phyloP scores from a whole-genome alignment of 106 monocot genomes.

The Iris macrosiphon region DNA sequence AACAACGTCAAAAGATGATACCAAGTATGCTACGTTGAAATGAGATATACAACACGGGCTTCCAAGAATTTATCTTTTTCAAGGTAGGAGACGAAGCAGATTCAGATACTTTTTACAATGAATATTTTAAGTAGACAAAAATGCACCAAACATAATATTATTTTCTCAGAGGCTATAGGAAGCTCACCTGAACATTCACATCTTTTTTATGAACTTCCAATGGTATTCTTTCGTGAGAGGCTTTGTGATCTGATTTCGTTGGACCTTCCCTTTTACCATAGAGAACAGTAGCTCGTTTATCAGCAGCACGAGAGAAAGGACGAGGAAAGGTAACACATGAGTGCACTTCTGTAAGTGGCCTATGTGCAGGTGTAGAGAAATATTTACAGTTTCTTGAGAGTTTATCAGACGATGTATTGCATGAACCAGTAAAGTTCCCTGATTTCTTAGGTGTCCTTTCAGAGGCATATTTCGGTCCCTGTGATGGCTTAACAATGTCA shows the following conservation, averaged over 20 bases:
- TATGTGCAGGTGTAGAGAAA: constrained; percentile 13
- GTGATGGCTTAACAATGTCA: constrained; percentile 5
- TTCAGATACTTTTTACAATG: not conserved
- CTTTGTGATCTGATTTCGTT: constrained; percentile 11
- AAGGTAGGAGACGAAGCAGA: not conserved
- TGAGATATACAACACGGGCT: not conserved
- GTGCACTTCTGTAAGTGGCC: constrained; percentile 14
- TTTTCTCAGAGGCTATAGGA: not conserved
- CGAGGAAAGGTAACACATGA: constrained; percentile 28
- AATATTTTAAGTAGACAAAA: too few relatives aligned
- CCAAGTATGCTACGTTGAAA: too few relatives aligned
- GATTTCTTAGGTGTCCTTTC: constrained; percentile 2
- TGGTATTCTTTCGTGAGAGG: constrained; percentile 6
- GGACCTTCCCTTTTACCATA: constrained; percentile 15
- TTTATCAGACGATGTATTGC: too few relatives aligned
- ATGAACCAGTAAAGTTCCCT: too few relatives aligned
- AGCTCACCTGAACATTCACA: constrained; percentile 17
- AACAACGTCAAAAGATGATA: too few relatives aligned
- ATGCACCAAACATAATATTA: not conserved
- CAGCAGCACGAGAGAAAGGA: constrained; percentile 38
- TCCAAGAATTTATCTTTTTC: not conserved
- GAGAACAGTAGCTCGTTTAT: constrained; percentile 20
- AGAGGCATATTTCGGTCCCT: constrained; percentile 11
- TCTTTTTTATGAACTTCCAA: constrained; percentile 6
- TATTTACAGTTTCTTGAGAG: too few relatives aligned